Evolutionary conservation across 257 asterid species (phyloP).

Genomic region (Paraleonurus japonicus): DNA sequence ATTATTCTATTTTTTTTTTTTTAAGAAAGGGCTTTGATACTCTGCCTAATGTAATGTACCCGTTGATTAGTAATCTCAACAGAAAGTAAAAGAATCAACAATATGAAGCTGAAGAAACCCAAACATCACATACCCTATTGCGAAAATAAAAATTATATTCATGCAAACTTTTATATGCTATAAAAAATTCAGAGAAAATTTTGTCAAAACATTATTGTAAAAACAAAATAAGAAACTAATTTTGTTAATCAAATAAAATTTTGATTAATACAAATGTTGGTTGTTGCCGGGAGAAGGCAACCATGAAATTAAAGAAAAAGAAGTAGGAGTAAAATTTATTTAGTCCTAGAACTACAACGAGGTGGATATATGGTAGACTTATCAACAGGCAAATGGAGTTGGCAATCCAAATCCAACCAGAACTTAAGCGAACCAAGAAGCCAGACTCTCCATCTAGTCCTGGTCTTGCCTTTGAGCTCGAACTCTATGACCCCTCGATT

Average conservation of each 20-base stretch:
- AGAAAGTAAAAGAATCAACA: conserved; percentile 18
- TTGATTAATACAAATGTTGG: background rate
- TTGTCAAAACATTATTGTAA: background rate
- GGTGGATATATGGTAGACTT: conserved; percentile 42
- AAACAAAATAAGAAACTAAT: background rate
- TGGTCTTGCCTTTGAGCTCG: conserved; percentile 51
- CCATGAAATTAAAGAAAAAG: background rate
- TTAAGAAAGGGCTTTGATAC: background rate
- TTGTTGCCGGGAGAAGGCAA: background rate
- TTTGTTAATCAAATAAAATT: conserved; percentile 9
- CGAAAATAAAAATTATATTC: no score
- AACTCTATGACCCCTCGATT: conserved; percentile 33
- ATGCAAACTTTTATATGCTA: no score
- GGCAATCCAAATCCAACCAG: conserved; percentile 61
- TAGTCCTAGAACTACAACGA: conserved; percentile 50
- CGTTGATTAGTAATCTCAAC: background rate
- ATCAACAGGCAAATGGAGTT: conserved; percentile 46
- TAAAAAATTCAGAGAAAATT: background rate
- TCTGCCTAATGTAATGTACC: no score
- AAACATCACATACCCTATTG: background rate
- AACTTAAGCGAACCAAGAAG: conserved; percentile 68
- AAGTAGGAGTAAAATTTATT: conserved; percentile 1
- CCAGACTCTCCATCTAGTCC: conserved; percentile 75
- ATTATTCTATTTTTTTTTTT: background rate
- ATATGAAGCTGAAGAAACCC: background rate